A percentile compares a stretch with the other conserved stretches of the same genome.
Conservation (phyloP, 805 yeast genomes). For the Wickerhamiella sergipiensis region DNA sequence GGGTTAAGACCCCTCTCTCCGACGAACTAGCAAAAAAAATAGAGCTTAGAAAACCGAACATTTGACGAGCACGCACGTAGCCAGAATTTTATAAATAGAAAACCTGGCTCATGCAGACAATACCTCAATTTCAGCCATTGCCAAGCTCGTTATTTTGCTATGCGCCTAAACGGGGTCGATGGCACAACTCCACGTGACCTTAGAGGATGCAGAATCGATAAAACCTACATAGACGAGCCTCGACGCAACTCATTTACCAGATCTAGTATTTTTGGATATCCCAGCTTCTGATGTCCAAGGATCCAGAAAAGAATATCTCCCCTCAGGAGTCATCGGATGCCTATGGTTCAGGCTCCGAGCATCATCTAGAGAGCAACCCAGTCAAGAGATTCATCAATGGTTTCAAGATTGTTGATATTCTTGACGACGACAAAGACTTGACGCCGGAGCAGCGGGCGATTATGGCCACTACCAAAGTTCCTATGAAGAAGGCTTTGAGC, state of each 20-base stretch:
- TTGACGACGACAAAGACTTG: conserved; percentile 26
- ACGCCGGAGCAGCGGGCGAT: conserved; percentile 27
- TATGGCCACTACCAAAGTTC: conserved; percentile 30
- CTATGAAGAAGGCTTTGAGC: conserved; percentile 33
- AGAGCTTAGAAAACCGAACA: too few species aligned
- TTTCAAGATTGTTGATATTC: conserved; percentile 13
- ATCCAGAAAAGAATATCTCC: not conserved
- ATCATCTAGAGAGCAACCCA: not conserved
- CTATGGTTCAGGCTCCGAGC: not conserved
- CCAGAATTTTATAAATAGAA: not conserved
- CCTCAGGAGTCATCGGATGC: not conserved
- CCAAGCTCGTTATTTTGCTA: not conserved
- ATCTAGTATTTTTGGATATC: not conserved
- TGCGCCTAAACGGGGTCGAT: not conserved
- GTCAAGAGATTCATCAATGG: conserved; percentile 4
- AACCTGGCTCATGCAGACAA: not conserved
- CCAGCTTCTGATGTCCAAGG: not conserved
- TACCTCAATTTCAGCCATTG: not conserved
- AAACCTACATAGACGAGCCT: not conserved
- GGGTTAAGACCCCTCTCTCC: not conserved
- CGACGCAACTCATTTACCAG: not conserved
- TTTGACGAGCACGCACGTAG: too few species aligned
- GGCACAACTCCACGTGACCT: not conserved
- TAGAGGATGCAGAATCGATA: not conserved
- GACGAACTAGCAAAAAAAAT: too few species aligned